These are phyloP conservation scores for Phlebiopsis flavidoalba DNA, from an alignment of 768 basidiomycete species.

Conservation along the genomic window DNA sequence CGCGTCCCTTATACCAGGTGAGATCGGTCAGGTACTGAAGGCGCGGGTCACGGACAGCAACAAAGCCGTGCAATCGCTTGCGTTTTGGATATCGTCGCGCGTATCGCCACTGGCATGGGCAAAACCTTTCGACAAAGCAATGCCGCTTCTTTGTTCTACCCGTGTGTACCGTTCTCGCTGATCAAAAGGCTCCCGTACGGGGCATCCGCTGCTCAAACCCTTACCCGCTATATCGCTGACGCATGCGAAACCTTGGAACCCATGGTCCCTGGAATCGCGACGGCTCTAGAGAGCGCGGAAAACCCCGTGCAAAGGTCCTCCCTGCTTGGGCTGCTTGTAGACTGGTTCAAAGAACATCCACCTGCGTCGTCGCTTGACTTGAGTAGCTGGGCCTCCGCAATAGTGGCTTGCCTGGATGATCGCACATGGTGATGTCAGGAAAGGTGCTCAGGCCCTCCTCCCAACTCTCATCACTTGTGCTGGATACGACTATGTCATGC, in stretches of 20 bases:
- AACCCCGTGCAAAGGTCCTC: slow-evolving; percentile 87
- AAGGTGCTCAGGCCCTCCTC: slow-evolving; percentile 79
- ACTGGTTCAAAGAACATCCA: slow-evolving; percentile 69
- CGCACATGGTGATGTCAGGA: slow-evolving; percentile 87
- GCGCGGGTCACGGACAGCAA: slow-evolving; percentile 87
- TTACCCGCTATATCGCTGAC: slow-evolving; percentile 82
- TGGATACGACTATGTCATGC: slow-evolving; percentile 83
- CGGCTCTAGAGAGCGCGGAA: slow-evolving; percentile 74
- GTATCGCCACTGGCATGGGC: slow-evolving; percentile 92
- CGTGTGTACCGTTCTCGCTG: slow-evolving; percentile 80
- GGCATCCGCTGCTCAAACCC: slow-evolving; percentile 66
- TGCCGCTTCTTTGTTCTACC: slow-evolving; percentile 70
- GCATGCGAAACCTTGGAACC: slow-evolving; percentile 83
- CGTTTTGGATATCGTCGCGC: slow-evolving; percentile 86
- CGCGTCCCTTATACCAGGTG: slow-evolving; percentile 45
- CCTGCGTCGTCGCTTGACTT: slow-evolving; percentile 59
- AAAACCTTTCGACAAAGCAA: slow-evolving; percentile 90
- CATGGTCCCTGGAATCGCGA: slow-evolving; percentile 72
- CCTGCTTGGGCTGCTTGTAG: slow-evolving; percentile 73
- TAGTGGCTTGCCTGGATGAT: slow-evolving; percentile 84
- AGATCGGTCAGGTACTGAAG: slow-evolving; percentile 87
- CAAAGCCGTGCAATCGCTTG: slow-evolving; percentile 86
- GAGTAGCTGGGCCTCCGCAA: slow-evolving; percentile 53
- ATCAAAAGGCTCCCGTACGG: slow-evolving; percentile 90
- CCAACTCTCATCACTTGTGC: slow-evolving; percentile 67